Evolutionary conservation across 257 asterid species (phyloP), one percentile per base, ranked within the genome.

Genomic region (Misopates orontium): DNA sequence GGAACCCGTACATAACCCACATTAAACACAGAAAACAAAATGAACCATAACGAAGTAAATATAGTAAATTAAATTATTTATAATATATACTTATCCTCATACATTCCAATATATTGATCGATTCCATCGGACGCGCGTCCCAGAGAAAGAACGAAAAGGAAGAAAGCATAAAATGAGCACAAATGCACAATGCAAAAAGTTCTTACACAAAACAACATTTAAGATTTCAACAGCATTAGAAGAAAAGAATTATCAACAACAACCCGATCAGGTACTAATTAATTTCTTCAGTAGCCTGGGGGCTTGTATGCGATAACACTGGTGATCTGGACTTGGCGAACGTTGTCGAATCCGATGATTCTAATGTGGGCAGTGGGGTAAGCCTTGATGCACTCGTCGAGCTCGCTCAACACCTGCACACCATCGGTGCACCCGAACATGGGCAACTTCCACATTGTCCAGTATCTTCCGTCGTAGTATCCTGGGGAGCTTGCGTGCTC

Each of bases 361-460:
- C 64, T 59, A 51, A 59, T 1, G 25, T 23, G 41, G 25, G 64
- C 64, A 14, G 20, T 36, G 32, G 64, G 64, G 64, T 59, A 59
- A 16, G 39, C 64, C 51, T 58, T 58, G 42, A 36, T 8, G 42
- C 42, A 36, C 66, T 76, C 82, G 28, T 71, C 67, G 1, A 82
- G 3, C 73, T 82, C 87, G 36, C 13, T 51, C 54, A 76, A 1
- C 20, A 82, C 85, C 61, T 79, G 85, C 7, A 49, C 62, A 0
- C 77, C 60, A 23, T 78, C 84, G 0, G 75, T 72, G 78, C 82
- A 75, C 3, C 82, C 82, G 45, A 52, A 78, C 85, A 74, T 79
- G 51, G 79, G 85, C 32, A 82, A 44, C 78, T 79, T 79, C 85
- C 83, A 77, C 87, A 79, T 79, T 17, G 85, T 77, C 87, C 85